phyloP scores from a whole-genome alignment of 371 early-diverging fungal genomes.

The Mucor irregularis region DNA sequence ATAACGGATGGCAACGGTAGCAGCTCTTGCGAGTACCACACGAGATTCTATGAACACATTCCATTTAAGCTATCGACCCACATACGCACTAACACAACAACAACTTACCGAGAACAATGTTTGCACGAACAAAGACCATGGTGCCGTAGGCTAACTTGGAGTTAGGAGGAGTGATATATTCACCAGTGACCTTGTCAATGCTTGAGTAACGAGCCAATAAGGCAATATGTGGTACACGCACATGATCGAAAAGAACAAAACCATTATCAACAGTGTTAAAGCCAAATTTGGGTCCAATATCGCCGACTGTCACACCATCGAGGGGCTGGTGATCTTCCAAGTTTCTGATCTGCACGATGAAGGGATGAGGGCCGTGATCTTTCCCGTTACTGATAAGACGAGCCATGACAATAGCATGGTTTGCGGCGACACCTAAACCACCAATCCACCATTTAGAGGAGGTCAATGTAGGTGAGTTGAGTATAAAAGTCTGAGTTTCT shows the following conservation, averaged over 20 bases:
- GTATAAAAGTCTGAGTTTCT: constrained; percentile 69
- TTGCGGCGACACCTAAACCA: constrained; percentile 79
- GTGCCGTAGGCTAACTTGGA: constrained; percentile 81
- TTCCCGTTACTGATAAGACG: constrained; percentile 71
- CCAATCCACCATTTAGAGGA: constrained; percentile 92
- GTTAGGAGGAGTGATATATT: constrained; percentile 74
- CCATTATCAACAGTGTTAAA: constrained; percentile 86
- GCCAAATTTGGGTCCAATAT: constrained; percentile 82
- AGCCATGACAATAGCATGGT: constrained; percentile 81
- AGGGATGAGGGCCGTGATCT: constrained; percentile 73
- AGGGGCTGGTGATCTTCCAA: constrained; percentile 62
- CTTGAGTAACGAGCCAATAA: constrained; percentile 73
- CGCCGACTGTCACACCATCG: constrained; percentile 74
- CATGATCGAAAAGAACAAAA: constrained; percentile 72
- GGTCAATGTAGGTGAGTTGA: constrained; percentile 77
- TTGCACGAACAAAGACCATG: constrained; percentile 79
- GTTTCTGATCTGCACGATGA: constrained; percentile 77
- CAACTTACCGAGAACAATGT: constrained; percentile 47
- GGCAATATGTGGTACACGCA: constrained; percentile 71
- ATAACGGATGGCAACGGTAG: constrained; percentile 81
- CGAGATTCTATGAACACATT: constrained; percentile 29
- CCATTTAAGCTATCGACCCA: background rate
- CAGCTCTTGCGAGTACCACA: constrained; percentile 74
- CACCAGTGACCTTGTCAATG: constrained; percentile 67
- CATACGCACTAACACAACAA: too few species aligned